phyloP scores from a whole-genome alignment of 495 filamentous ascomycete species.

The Ramalina intermedia region DNA sequence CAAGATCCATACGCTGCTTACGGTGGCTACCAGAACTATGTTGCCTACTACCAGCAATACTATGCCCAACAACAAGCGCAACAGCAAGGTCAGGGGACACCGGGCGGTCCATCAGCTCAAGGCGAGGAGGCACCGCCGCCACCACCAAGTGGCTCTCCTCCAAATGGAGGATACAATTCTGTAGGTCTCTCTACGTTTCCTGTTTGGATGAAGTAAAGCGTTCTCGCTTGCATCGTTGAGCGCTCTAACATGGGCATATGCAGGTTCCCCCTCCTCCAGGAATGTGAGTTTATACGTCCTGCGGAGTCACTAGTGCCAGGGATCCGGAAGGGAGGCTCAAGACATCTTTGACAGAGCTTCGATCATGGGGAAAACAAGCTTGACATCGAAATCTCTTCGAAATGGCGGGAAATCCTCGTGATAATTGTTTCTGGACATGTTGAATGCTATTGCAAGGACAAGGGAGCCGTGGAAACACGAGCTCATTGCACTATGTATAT shows the following conservation, averaged over 20 bases:
- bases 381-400: too few relatives aligned
- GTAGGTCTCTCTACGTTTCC: conserved; percentile 29
- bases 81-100: conserved; percentile 25
- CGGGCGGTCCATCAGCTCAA: conserved; percentile 36
- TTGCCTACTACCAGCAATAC: conserved; percentile 56
- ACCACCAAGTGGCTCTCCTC: conserved; percentile 31
- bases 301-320: too few relatives aligned
- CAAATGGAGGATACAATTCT: conserved; percentile 49
- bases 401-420: too few relatives aligned
- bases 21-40: conserved; percentile 71
- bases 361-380: too few relatives aligned
- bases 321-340: too few relatives aligned
- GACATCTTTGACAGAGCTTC: too few relatives aligned
- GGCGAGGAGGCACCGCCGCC: conserved; percentile 51
- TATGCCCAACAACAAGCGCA: conserved; percentile 48
- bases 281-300: conserved; percentile 17
- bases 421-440: too few relatives aligned
- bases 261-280: conserved; percentile 41
- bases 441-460: too few relatives aligned
- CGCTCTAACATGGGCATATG: not conserved
- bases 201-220: too few relatives aligned
- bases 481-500: too few relatives aligned
- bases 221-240: not conserved
- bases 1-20: conserved; percentile 84
- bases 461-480: too few relatives aligned